Conservation (phyloP, 139 green algal species). For the Picocystis salinarum region DNA sequence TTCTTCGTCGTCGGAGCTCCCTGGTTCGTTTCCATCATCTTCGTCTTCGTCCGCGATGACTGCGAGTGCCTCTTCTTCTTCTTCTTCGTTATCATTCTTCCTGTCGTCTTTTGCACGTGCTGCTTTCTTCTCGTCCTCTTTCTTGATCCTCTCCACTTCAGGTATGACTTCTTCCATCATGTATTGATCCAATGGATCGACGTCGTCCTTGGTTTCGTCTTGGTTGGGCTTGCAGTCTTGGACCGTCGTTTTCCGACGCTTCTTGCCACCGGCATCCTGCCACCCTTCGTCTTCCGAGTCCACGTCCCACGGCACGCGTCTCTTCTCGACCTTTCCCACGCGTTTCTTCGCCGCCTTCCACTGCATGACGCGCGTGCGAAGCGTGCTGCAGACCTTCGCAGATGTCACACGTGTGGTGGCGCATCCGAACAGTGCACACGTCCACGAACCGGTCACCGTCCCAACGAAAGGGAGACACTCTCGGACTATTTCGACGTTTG, state of each 20-base stretch:
- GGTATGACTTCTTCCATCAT: slow-evolving; percentile 44
- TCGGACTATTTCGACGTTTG: no score
- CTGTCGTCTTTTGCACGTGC: slow-evolving; percentile 1
- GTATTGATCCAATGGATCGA: slow-evolving; percentile 86
- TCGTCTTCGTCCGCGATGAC: slow-evolving; percentile 14
- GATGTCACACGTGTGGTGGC: no score
- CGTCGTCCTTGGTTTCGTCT: slow-evolving; percentile 45
- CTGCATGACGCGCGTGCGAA: no score
- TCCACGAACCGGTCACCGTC: no score
- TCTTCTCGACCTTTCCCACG: neutral
- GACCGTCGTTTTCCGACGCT: no score
- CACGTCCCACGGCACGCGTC: neutral
- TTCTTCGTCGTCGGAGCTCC: slow-evolving; percentile 23
- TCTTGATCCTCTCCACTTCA: slow-evolving; percentile 16
- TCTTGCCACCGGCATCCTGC: neutral
- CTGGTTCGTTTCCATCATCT: slow-evolving; percentile 11
- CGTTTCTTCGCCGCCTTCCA: neutral
- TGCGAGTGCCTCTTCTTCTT: neutral
- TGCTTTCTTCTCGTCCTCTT: neutral
- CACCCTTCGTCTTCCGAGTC: neutral
- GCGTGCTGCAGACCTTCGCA: no score
- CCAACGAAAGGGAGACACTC: no score
- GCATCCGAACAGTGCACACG: no score
- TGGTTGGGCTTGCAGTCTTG: no score
- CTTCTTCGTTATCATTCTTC: neutral